These are phyloP conservation scores for Sclerotinia minor DNA, from an alignment of 2,329 filamentous ascomycete species.

Conservation along the genomic window DNA sequence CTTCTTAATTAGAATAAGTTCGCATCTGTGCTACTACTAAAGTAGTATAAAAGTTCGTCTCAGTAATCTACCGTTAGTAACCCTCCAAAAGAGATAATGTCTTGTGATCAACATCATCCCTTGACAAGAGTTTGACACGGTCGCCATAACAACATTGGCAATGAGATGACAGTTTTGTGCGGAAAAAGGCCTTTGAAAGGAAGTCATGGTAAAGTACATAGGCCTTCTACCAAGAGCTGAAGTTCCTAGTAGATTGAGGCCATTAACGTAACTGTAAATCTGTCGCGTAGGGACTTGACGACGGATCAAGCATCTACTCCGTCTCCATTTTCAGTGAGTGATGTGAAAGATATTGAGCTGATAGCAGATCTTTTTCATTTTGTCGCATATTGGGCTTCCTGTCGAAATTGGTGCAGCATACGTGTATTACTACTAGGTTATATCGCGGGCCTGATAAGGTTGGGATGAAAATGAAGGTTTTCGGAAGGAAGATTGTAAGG, in stretches of 20 bases:
- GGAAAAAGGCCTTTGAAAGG: conserved; percentile 8
- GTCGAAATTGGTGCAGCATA: neutral
- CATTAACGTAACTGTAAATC: conserved; percentile 6
- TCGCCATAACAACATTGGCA: conserved; percentile 18
- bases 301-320: neutral
- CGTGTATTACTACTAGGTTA: neutral
- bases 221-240: conserved; percentile 8
- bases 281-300: conserved; percentile 9
- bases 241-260: neutral
- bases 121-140: neutral
- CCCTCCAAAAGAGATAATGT: conserved; percentile 12
- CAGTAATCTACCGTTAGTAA: conserved; percentile 8
- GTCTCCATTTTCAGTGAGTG: conserved; percentile 20
- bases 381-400: conserved; percentile 16
- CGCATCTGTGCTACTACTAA: conserved; percentile 19
- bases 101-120: conserved; percentile 18
- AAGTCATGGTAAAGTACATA: neutral
- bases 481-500: neutral
- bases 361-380: neutral
- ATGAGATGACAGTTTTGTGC: conserved; percentile 1
- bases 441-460: neutral
- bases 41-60: conserved; percentile 3
- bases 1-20: neutral
- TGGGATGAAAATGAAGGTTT: too few relatives aligned
- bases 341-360: neutral